Percentiles rank a stretch among this genome's conserved stretches.
Evolutionary conservation across 129 eudicot genomes (phyloP).

Genomic region (Flaveria sonorensis): DNA sequence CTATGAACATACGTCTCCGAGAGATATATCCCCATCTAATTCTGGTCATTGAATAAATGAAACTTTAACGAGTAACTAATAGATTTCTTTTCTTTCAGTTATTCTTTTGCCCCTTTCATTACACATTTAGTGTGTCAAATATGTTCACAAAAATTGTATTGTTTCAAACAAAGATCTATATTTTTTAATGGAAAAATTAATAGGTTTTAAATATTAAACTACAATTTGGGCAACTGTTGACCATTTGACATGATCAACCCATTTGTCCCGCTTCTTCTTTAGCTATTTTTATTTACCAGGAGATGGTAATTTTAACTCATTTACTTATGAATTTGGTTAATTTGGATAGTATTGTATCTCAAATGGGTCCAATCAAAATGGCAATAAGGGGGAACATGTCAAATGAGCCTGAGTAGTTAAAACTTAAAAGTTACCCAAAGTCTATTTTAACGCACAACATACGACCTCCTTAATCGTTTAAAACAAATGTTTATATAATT

Average conservation of each 20-base stretch:
- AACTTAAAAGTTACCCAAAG: neutral
- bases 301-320: slow-evolving; percentile 11
- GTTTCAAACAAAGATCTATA: neutral
- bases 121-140: neutral
- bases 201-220: neutral
- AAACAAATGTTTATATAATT: too few relatives aligned
- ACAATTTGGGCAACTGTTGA: neutral
- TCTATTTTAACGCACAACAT: neutral
- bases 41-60: too few relatives aligned
- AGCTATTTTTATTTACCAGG: neutral
- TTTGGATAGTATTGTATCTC: neutral
- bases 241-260: neutral
- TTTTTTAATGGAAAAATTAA: neutral
- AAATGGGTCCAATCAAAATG: neutral
- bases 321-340: neutral
- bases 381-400: neutral
- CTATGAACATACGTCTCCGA: neutral
- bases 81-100: too few relatives aligned
- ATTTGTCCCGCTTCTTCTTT: neutral
- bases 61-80: too few relatives aligned
- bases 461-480: too few relatives aligned
- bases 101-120: neutral
- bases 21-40: too few relatives aligned
- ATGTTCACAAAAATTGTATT: neutral
- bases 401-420: neutral